These are phyloP conservation scores for Globisporangium cederbergense DNA, from an alignment of 352 stramenopile species.

Conservation along the genomic window DNA sequence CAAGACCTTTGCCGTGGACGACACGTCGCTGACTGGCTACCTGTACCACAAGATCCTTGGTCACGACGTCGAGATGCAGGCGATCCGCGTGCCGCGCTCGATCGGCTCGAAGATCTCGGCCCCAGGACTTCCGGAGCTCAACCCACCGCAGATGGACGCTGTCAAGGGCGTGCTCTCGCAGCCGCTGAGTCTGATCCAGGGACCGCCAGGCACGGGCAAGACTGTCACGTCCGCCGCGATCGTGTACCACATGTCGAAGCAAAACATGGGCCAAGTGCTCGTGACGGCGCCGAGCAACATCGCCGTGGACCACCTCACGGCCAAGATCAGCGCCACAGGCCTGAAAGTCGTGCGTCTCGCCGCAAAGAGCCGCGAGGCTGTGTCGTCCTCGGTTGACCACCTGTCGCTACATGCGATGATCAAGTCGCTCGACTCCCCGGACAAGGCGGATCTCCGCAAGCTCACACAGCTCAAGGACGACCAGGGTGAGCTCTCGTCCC, in stretches of 20 bases:
- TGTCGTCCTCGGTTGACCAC: slow-evolving; percentile 95
- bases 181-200: slow-evolving; percentile 98
- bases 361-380: slow-evolving; percentile 96
- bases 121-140: slow-evolving; percentile 96
- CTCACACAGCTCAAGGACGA: slow-evolving; percentile 95
- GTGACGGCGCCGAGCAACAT: slow-evolving; percentile 99
- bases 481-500: slow-evolving; percentile 91
- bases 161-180: slow-evolving; percentile 95
- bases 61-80: slow-evolving; percentile 95
- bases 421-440: slow-evolving; percentile 81
- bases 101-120: slow-evolving; percentile 80
- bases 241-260: slow-evolving; percentile 99
- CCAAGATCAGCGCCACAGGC: slow-evolving; percentile 97
- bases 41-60: slow-evolving; percentile 99
- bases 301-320: slow-evolving; percentile 95
- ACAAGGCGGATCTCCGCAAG: slow-evolving; percentile 91
- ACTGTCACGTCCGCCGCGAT: slow-evolving; percentile 97
- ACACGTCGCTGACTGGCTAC: slow-evolving; percentile 98
- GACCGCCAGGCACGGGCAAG: slow-evolving; percentile 96
- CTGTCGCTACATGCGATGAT: slow-evolving; percentile 98
- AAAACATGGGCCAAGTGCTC: slow-evolving; percentile 98
- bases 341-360: slow-evolving; percentile 98
- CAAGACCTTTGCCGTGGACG: slow-evolving; percentile 98
- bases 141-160: slow-evolving; percentile 96
- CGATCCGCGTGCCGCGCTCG: slow-evolving; percentile 73